Evolutionary conservation across 2,329 filamentous ascomycete genomes (phyloP).

Genomic region (Drechslera avenae): DNA sequence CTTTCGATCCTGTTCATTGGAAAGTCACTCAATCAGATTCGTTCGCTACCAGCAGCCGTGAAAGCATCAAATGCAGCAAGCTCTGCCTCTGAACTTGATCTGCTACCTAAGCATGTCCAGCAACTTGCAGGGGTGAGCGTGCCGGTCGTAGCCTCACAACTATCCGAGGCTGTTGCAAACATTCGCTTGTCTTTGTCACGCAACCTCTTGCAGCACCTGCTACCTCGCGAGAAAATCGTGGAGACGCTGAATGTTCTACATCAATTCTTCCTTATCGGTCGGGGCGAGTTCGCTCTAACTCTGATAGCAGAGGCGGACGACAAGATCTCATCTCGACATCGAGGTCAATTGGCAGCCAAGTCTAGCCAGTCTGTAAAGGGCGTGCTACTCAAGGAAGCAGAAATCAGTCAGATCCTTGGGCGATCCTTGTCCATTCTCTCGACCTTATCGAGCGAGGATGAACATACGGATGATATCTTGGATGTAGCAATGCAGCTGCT

Average conservation of each 20-base stretch:
- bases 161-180: conserved; percentile 73
- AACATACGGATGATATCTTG: conserved; percentile 72
- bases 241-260: conserved; percentile 78
- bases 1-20: conserved; percentile 89
- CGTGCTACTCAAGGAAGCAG: conserved; percentile 80
- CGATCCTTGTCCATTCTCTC: conserved; percentile 80
- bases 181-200: conserved; percentile 83
- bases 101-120: conserved; percentile 70
- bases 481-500: conserved; percentile 82
- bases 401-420: conserved; percentile 76
- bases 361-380: conserved; percentile 61
- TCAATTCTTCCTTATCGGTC: conserved; percentile 84
- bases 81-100: conserved; percentile 57
- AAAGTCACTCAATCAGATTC: conserved; percentile 83
- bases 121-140: conserved; percentile 71
- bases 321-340: conserved; percentile 75
- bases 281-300: conserved; percentile 89
- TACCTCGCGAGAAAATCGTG: conserved; percentile 77
- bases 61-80: conserved; percentile 35
- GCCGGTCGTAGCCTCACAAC: conserved; percentile 72
- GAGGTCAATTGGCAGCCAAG: conserved; percentile 44
- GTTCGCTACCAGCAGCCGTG: conserved; percentile 48
- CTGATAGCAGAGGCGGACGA: conserved; percentile 85
- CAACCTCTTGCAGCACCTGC: conserved; percentile 78
- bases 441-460: conserved; percentile 78